These are phyloP conservation scores for Saccharomycopsis hybrid DNA, from an alignment of 1,139 yeast genomes.

Conservation along the genomic window DNA sequence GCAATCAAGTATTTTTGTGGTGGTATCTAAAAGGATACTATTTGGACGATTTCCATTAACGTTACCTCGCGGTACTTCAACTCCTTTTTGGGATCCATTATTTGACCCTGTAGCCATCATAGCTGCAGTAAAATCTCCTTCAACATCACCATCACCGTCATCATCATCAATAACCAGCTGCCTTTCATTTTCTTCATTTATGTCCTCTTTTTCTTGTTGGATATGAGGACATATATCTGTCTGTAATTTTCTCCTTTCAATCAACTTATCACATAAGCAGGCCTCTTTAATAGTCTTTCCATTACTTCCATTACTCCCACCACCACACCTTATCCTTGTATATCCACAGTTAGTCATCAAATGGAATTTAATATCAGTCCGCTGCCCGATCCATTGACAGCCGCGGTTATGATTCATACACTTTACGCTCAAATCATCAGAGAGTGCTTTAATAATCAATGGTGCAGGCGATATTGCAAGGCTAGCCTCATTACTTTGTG, in stretches of 20 bases:
- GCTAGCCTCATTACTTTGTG: too few species aligned
- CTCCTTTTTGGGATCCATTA: not conserved
- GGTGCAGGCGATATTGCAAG: constrained; percentile 12
- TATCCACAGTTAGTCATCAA: not conserved
- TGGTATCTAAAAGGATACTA: not conserved
- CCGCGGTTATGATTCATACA: constrained; percentile 10
- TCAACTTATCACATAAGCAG: not conserved
- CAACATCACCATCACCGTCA: not conserved
- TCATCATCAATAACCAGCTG: not conserved
- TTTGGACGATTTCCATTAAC: not conserved
- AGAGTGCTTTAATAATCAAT: constrained; percentile 6
- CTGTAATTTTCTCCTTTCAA: not conserved
- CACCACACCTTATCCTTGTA: not conserved
- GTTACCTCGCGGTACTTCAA: not conserved
- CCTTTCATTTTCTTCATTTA: not conserved
- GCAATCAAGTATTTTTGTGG: not conserved
- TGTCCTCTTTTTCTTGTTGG: not conserved
- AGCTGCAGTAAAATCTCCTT: not conserved
- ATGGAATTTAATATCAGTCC: constrained; percentile 10
- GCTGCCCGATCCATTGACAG: constrained; percentile 14
- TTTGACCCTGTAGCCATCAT: too few species aligned
- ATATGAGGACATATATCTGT: not conserved
- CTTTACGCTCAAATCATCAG: constrained; percentile 16
- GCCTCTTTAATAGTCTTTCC: not conserved
- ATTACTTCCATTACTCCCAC: too few species aligned